Evolutionary conservation across 2,329 filamentous ascomycete genomes (phyloP), one percentile per base, ranked within the genome.

Genomic region (Aureobasidium sp.): DNA sequence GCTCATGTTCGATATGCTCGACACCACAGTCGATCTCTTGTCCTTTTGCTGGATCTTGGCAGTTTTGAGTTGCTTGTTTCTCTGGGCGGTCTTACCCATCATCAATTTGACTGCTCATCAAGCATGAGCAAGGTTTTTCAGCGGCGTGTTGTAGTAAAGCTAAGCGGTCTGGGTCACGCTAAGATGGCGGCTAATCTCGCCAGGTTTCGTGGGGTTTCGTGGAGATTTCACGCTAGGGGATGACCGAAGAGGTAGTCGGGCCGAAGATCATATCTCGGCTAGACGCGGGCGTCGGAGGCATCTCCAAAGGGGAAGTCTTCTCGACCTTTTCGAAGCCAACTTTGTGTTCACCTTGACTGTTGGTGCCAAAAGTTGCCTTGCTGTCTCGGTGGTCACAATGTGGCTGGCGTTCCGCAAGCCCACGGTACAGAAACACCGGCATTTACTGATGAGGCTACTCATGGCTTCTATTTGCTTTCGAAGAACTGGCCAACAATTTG

Each of bases 91-190:
- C 53, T 44, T 57, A 57, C 53, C 53, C 10, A 29, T 27, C 13
- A 13, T 27, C 13, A 13, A 29, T 6, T 44, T 20, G 39, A 46
- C n/a, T 32, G 39, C 52, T 42, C 39, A 59, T 48, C 26, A 39
- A 48, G 42, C 42, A 47, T 41, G 27, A 15, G n/a, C 39, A 47
- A 47, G 53, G 37, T 57, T 46, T 39, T 17, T 15, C n/a, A 42
- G 34, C 56, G 29, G 57, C 39, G 34, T 9, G 27, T 12, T 9
- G 41, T 23, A 46, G 39, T 3, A 57, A 32, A 34, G 15, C 13
- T 41, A 60, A 50, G 46, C 36, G 36, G 46, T 34, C 57, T 60
- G 57, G 57, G 42, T 37, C 57, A 42, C 57, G 57, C 57, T 60
- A 60, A 26, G 4, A 2, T 17, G 46, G 36, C 57, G 55, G 55